phyloP scores from a whole-genome alignment of 805 yeast genomes.

The Metschnikowia chrysomelidarum region DNA sequence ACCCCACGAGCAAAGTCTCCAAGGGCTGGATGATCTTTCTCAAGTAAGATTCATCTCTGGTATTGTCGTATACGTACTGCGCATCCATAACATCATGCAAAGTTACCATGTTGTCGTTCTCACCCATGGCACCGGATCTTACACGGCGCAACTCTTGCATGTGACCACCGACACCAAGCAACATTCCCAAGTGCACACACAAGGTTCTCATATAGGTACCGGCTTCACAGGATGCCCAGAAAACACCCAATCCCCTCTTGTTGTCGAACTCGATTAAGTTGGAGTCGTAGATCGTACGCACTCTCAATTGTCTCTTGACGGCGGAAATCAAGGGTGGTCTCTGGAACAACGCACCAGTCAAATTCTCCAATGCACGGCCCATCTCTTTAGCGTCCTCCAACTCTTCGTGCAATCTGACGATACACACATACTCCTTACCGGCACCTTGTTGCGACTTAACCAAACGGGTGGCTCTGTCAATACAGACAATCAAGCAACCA shows the following conservation, averaged over 20 bases:
- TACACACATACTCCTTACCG: slow-evolving; percentile 99
- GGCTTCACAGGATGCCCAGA: slow-evolving; percentile 99
- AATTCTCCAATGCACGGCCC: slow-evolving; percentile 83
- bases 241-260: slow-evolving; percentile 94
- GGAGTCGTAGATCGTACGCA: slow-evolving; percentile 95
- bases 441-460: slow-evolving; percentile 99
- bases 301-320: slow-evolving; percentile 98
- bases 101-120: slow-evolving; percentile 88
- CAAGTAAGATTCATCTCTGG: slow-evolving; percentile 93
- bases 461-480: slow-evolving; percentile 96
- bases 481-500: slow-evolving; percentile 97
- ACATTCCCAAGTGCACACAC: slow-evolving; percentile 98
- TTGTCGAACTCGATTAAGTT: slow-evolving; percentile 94
- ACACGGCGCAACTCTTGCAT: slow-evolving; percentile 99
- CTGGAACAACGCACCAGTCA: slow-evolving; percentile 98
- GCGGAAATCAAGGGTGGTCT: slow-evolving; percentile 99
- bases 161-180: slow-evolving; percentile 98
- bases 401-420: slow-evolving; percentile 92
- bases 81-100: slow-evolving; percentile 98
- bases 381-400: slow-evolving; percentile 87
- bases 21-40: slow-evolving; percentile 93
- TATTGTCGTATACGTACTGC: slow-evolving; percentile 95
- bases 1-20: slow-evolving; percentile 89
- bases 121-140: slow-evolving; percentile 93
- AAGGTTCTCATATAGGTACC: slow-evolving; percentile 99